Percentiles rank a stretch among this genome's conserved stretches.
phyloP scores from a whole-genome alignment of 352 stramenopile genomes.

The Globisporangium polare region DNA sequence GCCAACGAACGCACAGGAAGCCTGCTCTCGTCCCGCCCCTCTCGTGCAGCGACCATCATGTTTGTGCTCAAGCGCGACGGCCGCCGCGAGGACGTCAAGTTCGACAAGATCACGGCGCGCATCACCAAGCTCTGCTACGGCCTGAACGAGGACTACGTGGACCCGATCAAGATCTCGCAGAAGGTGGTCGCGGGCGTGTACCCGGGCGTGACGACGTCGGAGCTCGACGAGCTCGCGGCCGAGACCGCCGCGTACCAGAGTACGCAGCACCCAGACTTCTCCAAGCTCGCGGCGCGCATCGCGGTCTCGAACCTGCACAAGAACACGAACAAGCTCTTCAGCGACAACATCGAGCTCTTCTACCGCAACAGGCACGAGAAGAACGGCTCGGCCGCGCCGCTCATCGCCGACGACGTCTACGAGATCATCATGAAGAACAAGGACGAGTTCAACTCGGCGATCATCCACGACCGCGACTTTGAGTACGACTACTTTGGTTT shows the following conservation, averaged over 20 bases:
- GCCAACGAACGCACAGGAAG: background rate
- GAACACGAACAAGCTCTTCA: slow-evolving; percentile 96
- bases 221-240: slow-evolving; percentile 98
- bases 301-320: slow-evolving; percentile 99
- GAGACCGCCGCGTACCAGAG: slow-evolving; percentile 96
- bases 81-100: slow-evolving; percentile 92
- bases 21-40: background rate
- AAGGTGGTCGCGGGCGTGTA: slow-evolving; percentile 99
- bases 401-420: slow-evolving; percentile 96
- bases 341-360: slow-evolving; percentile 92
- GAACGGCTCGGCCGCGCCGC: slow-evolving; percentile 88
- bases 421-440: slow-evolving; percentile 94
- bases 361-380: slow-evolving; percentile 96
- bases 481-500: slow-evolving; percentile 99
- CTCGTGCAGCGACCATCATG: slow-evolving; percentile 43
- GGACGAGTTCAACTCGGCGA: slow-evolving; percentile 94
- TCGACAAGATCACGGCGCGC: slow-evolving; percentile 98
- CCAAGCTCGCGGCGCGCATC: slow-evolving; percentile 97
- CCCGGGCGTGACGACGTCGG: slow-evolving; percentile 96
- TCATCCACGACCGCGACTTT: slow-evolving; percentile 98
- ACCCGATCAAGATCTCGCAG: slow-evolving; percentile 96
- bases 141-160: slow-evolving; percentile 95
- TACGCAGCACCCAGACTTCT: slow-evolving; percentile 99
- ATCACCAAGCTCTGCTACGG: slow-evolving; percentile 99
- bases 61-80: slow-evolving; percentile 95